phyloP scores from a whole-genome alignment of 2,329 filamentous ascomycete species.

The Paradendryphiella salina region DNA sequence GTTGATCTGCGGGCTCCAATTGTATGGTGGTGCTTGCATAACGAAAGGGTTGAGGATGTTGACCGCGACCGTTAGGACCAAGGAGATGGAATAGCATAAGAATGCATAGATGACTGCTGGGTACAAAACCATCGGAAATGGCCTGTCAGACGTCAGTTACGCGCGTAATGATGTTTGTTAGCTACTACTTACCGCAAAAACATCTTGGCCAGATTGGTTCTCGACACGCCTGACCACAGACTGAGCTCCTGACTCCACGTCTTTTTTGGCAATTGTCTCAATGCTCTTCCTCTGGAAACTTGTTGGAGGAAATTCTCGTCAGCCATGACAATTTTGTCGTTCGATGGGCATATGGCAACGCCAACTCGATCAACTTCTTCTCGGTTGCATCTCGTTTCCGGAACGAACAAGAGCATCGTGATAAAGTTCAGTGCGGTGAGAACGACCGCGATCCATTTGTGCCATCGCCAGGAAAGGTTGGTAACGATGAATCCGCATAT shows the following conservation, averaged over 20 bases:
- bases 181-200: constrained; percentile 28
- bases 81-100: constrained; percentile 44
- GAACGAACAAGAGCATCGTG: constrained; percentile 43
- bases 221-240: constrained; percentile 40
- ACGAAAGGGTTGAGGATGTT: constrained; percentile 48
- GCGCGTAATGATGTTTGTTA: not conserved
- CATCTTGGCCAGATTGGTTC: constrained; percentile 41
- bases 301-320: constrained; percentile 8
- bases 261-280: constrained; percentile 35
- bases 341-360: constrained; percentile 3
- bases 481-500: constrained; percentile 48
- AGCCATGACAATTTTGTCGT: constrained; percentile 18
- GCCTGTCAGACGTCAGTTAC: constrained; percentile 24
- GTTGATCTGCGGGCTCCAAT: constrained; percentile 42
- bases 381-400: constrained; percentile 46
- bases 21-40: constrained; percentile 48
- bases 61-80: constrained; percentile 47
- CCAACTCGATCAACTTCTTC: constrained; percentile 6
- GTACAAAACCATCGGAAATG: constrained; percentile 45
- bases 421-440: constrained; percentile 41
- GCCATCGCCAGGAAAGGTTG: constrained; percentile 45
- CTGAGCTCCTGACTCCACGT: constrained; percentile 42
- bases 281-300: not conserved
- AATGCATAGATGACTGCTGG: constrained; percentile 46
- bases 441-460: constrained; percentile 43